phyloP scores from a whole-genome alignment of 306 rosid species.

The Begonia loranthoides region DNA sequence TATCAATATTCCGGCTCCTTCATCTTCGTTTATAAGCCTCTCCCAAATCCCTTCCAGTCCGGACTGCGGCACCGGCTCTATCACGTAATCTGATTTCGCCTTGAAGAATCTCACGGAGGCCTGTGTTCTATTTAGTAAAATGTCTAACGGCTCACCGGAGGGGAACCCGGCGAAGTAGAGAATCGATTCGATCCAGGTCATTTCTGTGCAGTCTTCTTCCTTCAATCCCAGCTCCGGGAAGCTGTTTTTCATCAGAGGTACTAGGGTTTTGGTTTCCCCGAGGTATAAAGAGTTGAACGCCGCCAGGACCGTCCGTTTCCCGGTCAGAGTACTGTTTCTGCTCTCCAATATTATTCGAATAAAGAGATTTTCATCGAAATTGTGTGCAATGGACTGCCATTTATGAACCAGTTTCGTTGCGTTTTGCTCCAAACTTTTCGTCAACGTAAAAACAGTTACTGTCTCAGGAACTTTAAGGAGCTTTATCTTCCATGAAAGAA shows the following conservation, averaged over 20 bases:
- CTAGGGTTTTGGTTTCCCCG: conserved; percentile 27
- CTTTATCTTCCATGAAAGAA: conserved; percentile 33
- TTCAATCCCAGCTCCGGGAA: conserved; percentile 51
- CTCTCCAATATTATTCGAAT: conserved; percentile 33
- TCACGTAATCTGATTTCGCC: conserved; percentile 59
- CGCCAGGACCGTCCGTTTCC: conserved; percentile 21
- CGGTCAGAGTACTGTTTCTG: conserved; percentile 3
- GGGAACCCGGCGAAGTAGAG: conserved; percentile 37
- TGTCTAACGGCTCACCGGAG: conserved; percentile 24
- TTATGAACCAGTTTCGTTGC: conserved; percentile 17
- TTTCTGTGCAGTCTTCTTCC: conserved; percentile 28
- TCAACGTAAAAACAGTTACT: conserved; percentile 21
- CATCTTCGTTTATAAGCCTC: conserved; percentile 22
- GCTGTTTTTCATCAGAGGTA: conserved; percentile 24
- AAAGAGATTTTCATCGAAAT: conserved; percentile 37
- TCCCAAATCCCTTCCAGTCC: conserved; percentile 40
- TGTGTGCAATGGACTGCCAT: conserved; percentile 28
- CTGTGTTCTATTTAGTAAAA: conserved; percentile 32
- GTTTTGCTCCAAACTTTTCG: conserved; percentile 13
- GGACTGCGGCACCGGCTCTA: conserved; percentile 30
- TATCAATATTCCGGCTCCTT: conserved; percentile 21
- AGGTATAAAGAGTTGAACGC: conserved; percentile 43
- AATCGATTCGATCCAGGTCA: conserved; percentile 60
- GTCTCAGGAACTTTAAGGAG: conserved; percentile 22
- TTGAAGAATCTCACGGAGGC: conserved; percentile 35